Percentiles rank a stretch among this genome's conserved stretches.
phyloP scores from a whole-genome alignment of 169 alveolate species.

The Plasmodium gonderi region DNA sequence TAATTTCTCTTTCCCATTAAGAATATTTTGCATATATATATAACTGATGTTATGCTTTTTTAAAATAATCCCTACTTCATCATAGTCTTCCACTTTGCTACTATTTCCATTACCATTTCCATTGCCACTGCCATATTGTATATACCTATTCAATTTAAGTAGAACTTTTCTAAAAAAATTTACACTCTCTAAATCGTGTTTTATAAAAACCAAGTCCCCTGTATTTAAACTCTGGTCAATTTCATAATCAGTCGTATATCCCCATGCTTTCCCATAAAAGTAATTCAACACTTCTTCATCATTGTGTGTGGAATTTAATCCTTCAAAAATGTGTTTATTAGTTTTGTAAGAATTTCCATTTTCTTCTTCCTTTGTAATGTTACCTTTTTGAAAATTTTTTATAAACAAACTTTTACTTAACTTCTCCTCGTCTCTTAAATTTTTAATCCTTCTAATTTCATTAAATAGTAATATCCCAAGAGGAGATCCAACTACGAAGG shows the following conservation, averaged over 20 bases:
- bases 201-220: slow-evolving; percentile 69
- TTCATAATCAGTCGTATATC: slow-evolving; percentile 74
- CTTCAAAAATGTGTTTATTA: not conserved
- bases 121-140: slow-evolving; percentile 12
- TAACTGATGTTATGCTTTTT: slow-evolving; percentile 68
- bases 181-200: slow-evolving; percentile 60
- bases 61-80: slow-evolving; percentile 60
- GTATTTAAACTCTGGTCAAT: slow-evolving; percentile 64
- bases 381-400: slow-evolving; percentile 34
- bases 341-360: not conserved
- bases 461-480: slow-evolving; percentile 22
- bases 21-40: slow-evolving; percentile 47
- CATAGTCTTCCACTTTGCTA: slow-evolving; percentile 15
- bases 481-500: slow-evolving; percentile 39
- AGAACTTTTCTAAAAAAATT: slow-evolving; percentile 37
- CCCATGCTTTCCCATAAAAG: slow-evolving; percentile 76
- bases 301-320: not conserved
- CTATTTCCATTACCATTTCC: not conserved
- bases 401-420: slow-evolving; percentile 56
- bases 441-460: slow-evolving; percentile 46
- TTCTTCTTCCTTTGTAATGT: not conserved
- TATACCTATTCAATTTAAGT: slow-evolving; percentile 54
- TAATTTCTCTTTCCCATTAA: slow-evolving; percentile 57
- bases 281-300: slow-evolving; percentile 55
- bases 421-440: slow-evolving; percentile 49